These are phyloP conservation scores for Cordyceps pruinosa DNA, from an alignment of 2,329 filamentous ascomycete genomes.

Conservation along the genomic window DNA sequence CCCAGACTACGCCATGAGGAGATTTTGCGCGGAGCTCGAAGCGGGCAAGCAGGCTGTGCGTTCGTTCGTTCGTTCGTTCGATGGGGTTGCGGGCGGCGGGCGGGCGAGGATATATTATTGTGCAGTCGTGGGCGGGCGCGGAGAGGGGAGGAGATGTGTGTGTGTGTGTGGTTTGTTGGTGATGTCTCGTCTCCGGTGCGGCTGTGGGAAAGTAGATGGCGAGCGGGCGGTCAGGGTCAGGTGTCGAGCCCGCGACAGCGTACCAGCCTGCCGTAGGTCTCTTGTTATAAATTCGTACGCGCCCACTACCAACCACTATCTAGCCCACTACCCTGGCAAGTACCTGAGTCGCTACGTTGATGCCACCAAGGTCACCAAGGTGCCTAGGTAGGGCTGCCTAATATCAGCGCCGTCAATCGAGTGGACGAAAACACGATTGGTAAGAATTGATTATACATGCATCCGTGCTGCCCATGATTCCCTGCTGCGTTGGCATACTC, in stretches of 20 bases:
- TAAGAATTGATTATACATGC: background rate
- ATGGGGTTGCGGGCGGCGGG: constrained; percentile 3
- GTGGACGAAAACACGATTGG: too few relatives aligned
- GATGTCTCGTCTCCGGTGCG: constrained; percentile 1
- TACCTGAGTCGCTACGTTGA: too few relatives aligned
- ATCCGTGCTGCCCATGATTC: background rate
- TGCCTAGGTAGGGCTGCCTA: too few relatives aligned
- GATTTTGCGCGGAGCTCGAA: constrained; percentile 29
- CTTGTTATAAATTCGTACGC: background rate
- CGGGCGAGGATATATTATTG: background rate
- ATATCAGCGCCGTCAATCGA: too few relatives aligned
- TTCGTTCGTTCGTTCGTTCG: constrained; percentile 9
- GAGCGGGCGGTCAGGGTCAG: constrained; percentile 1
- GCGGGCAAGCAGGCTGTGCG: background rate
- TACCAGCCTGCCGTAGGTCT: too few relatives aligned
- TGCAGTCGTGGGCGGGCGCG: background rate
- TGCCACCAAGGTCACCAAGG: too few relatives aligned
- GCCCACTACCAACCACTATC: background rate
- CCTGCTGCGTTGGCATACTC: background rate
- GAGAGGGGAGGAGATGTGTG: background rate
- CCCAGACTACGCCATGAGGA: constrained; percentile 58
- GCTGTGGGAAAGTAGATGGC: background rate
- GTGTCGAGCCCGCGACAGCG: background rate
- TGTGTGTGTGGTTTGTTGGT: background rate
- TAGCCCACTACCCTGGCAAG: too few relatives aligned